Evolutionary conservation across 164 flowering plant species (phyloP).

Genomic region (Piper longum): DNA sequence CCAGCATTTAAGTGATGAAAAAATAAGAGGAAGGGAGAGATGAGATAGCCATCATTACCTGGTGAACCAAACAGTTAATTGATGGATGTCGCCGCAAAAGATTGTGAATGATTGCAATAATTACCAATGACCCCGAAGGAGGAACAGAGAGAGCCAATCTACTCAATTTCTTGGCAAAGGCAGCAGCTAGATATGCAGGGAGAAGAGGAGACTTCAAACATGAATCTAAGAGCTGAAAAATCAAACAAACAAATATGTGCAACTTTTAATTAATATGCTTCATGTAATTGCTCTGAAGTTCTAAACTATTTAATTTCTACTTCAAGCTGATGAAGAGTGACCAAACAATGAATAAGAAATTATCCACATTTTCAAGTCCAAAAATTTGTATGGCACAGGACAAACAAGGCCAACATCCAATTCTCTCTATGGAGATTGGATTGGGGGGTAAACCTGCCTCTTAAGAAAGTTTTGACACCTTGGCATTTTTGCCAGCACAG

Average conservation of each 20-base stretch:
- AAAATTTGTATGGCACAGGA: no score
- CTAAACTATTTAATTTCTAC: no score
- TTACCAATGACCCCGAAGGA: slow-evolving; percentile 72
- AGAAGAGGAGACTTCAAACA: slow-evolving; percentile 89
- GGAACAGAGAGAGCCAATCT: slow-evolving; percentile 68
- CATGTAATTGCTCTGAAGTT: no score
- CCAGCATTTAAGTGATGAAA: background rate
- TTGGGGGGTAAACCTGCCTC: no score
- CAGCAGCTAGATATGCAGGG: slow-evolving; percentile 94
- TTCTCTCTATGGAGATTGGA: no score
- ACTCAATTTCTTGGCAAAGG: slow-evolving; percentile 84
- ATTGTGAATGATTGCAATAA: slow-evolving; percentile 76
- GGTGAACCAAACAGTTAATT: slow-evolving; percentile 74
- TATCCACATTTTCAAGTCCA: no score
- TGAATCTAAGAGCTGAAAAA: slow-evolving; percentile 78
- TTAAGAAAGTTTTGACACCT: no score
- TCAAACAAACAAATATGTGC: background rate
- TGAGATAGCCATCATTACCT: slow-evolving; percentile 24
- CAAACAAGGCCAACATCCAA: no score
- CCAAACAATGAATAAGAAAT: no score
- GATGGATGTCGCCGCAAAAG: slow-evolving; percentile 89
- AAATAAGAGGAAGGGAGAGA: background rate
- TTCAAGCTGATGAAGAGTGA: no score
- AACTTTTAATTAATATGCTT: no score
- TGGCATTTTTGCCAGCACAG: no score